Conservation (phyloP, 805 yeast genomes). For the Ogataea pignaliae region DNA sequence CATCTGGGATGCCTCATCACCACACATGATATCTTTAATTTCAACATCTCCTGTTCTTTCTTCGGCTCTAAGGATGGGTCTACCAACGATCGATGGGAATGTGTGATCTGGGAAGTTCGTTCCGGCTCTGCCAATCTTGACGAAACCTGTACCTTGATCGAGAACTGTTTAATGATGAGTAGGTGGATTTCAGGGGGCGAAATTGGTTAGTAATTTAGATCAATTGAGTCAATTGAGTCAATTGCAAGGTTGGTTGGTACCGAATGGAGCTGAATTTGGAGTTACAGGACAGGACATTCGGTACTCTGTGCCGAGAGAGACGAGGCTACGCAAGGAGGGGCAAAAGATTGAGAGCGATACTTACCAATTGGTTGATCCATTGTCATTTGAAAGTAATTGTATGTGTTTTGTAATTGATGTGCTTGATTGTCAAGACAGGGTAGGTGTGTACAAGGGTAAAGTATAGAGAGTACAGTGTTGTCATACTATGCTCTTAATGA, state of each 20-base stretch:
- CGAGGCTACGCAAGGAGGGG: background rate
- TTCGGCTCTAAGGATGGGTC: slow-evolving; percentile 96
- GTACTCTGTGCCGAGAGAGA: background rate
- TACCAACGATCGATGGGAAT: slow-evolving; percentile 94
- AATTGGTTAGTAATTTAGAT: no score
- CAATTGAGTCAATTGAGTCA: no score
- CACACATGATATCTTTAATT: slow-evolving; percentile 96
- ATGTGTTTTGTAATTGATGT: no score
- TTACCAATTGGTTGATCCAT: slow-evolving; percentile 29
- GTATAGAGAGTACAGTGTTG: no score
- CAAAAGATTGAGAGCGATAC: slow-evolving; percentile 5
- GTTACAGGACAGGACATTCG: background rate
- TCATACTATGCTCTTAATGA: no score
- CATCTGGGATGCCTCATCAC: slow-evolving; percentile 88
- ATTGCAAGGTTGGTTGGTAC: no score
- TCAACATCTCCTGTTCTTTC: slow-evolving; percentile 76
- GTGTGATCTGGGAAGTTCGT: slow-evolving; percentile 96
- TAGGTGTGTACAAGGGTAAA: no score
- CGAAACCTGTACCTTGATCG: slow-evolving; percentile 99
- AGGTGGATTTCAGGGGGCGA: no score
- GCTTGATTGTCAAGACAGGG: no score
- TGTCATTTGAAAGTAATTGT: slow-evolving; percentile 6
- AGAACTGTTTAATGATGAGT: slow-evolving; percentile 74
- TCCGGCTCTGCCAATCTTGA: slow-evolving; percentile 94
- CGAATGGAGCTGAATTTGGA: no score